Evolutionary conservation across 768 basidiomycete genomes (phyloP), one percentile per base, ranked within the genome.

Genomic region (Collybia mongolica): DNA sequence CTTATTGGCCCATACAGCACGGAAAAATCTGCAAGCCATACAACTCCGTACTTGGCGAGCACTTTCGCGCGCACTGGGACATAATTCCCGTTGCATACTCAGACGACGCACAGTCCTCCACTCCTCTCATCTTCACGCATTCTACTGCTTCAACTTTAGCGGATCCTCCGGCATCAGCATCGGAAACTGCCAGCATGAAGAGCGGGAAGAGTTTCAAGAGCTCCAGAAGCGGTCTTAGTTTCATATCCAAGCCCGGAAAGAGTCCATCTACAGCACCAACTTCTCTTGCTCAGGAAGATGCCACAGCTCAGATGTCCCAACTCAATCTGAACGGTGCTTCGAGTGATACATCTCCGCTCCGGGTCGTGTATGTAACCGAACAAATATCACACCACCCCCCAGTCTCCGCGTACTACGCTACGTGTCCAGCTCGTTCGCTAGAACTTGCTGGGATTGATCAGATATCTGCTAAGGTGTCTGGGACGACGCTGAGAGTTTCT

Each of bases 331-430:
- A 57, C 24, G 58, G 54, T 36, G 57, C 50, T 14, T 46, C 51
- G 20, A 39, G 46, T 17, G 57, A 52, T 26, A 8, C 54, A 1
- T 41, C 54, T 9, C 62, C 49, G 4, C 44, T 63, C 14, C 87
- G 92, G 28, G 82, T 95, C 39, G 80, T 83, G 5, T 96, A 82
- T 66, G 69, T 95, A 41, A 96, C 93, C 12, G 95, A 97, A 66
- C 95, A 97, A 68, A 85, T 98, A 41, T 97, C 91, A 1, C 97
- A 99, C 69, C 97, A 99, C 61, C 97, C 97, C 0, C 97, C 97
- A 2, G 82, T 98, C 24, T 96, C 93, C 1, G 84, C 89, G 0
- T 96, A 84, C 62, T 85, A 83, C 54, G 91, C 88, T 6, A 54
- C 72, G 3, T 95, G 91, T 65, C 92, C 94, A 0, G 71, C 81